These are phyloP conservation scores for Furculomyces boomerangus DNA, from an alignment of 371 early-diverging fungal species.

Conservation along the genomic window DNA sequence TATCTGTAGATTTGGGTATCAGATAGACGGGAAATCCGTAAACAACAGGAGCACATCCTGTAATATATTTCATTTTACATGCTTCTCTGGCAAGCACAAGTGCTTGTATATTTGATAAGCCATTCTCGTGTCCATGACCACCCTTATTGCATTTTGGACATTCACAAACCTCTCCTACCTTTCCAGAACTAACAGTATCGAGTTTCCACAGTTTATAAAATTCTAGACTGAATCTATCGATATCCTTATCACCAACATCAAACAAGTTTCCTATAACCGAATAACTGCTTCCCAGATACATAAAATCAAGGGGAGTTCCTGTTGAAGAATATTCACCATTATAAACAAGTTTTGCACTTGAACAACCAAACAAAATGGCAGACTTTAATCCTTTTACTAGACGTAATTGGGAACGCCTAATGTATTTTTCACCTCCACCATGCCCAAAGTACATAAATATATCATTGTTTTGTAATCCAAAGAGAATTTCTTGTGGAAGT, in stretches of 20 bases:
- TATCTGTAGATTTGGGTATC: background rate
- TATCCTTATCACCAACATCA: constrained; percentile 98
- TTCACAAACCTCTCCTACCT: constrained; percentile 12
- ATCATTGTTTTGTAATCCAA: constrained; percentile 34
- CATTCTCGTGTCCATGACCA: constrained; percentile 8
- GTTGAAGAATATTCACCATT: background rate
- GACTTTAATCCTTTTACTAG: constrained; percentile 46
- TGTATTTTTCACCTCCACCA: constrained; percentile 82
- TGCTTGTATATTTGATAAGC: constrained; percentile 27
- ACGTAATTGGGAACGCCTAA: constrained; percentile 44
- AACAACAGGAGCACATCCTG: constrained; percentile 90
- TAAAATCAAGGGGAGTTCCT: constrained; percentile 6
- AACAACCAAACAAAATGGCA: constrained; percentile 56
- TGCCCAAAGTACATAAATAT: constrained; percentile 95
- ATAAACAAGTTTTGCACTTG: background rate
- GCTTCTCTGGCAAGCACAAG: constrained; percentile 48
- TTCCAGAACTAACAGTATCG: constrained; percentile 64
- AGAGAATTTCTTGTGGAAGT: constrained; percentile 35
- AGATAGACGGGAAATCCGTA: constrained; percentile 84
- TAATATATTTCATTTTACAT: constrained; percentile 67
- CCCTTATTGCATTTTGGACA: background rate
- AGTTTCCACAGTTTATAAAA: too few species aligned
- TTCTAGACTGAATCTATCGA: constrained; percentile 68
- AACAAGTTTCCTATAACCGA: constrained; percentile 89
- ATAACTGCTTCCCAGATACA: constrained; percentile 34